A percentile compares a stretch with the other conserved stretches of the same genome.
Evolutionary conservation across 2,329 filamentous ascomycete species (phyloP).

Genomic region (Cladosporium sp.): DNA sequence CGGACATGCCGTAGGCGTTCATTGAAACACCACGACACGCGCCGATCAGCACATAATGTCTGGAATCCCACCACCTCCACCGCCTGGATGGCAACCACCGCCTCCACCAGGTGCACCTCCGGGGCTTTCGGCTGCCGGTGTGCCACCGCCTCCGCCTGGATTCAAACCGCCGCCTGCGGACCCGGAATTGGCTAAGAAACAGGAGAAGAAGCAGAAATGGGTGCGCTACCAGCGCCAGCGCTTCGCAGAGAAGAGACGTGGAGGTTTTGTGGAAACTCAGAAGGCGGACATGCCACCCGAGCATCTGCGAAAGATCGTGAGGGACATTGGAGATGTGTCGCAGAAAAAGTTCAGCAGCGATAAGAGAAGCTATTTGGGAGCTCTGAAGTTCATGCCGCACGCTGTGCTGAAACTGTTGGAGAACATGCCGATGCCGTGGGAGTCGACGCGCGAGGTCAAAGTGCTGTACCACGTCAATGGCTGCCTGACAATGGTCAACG

Average conservation of each 20-base stretch:
- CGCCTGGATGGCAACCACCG: conserved; percentile 55
- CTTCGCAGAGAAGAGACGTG: conserved; percentile 95
- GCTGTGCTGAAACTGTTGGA: conserved; percentile 94
- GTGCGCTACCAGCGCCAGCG: conserved; percentile 81
- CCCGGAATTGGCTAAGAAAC: conserved; percentile 85
- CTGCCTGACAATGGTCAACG: conserved; percentile 93
- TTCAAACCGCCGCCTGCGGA: conserved; percentile 69
- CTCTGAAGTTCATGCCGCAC: conserved; percentile 98
- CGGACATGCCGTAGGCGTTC: neutral
- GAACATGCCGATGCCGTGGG: conserved; percentile 99
- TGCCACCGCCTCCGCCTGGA: conserved; percentile 72
- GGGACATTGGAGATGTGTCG: conserved; percentile 96
- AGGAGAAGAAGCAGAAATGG: conserved; percentile 99
- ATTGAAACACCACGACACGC: neutral
- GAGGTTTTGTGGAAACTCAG: conserved; percentile 93
- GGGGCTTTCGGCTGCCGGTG: conserved; percentile 35
- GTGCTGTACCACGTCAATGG: conserved; percentile 98
- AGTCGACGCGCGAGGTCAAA: conserved; percentile 91
- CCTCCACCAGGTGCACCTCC: conserved; percentile 46
- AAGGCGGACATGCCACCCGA: conserved; percentile 98
- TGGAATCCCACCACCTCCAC: conserved; percentile 60
- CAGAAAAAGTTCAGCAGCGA: conserved; percentile 99
- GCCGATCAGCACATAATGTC: conserved; percentile 40
- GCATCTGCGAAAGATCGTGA: conserved; percentile 96
- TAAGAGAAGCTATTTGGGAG: conserved; percentile 95